phyloP scores from a whole-genome alignment of 1,139 yeast species.

The Geotrichum citri-aurantii region DNA sequence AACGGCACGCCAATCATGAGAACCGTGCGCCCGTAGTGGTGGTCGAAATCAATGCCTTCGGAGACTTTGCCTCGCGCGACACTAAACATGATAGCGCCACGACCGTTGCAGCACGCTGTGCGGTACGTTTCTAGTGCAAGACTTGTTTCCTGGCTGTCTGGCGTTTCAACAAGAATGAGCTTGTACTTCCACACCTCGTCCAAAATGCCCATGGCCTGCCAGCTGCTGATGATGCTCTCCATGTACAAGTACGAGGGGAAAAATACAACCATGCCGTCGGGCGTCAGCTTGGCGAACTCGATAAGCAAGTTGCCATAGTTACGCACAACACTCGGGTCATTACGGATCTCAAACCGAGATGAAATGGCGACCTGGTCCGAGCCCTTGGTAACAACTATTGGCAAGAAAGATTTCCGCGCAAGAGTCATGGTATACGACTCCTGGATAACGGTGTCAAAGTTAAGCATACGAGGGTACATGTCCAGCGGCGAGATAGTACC shows the following conservation, averaged over 20 bases:
- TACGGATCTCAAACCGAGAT: constrained; percentile 92
- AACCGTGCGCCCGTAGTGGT: constrained; percentile 95
- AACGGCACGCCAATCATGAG: constrained; percentile 98
- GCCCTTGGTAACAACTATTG: constrained; percentile 94
- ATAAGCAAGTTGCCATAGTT: constrained; percentile 89
- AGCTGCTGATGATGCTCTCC: constrained; percentile 96
- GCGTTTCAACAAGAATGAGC: constrained; percentile 93
- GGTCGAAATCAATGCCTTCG: constrained; percentile 98
- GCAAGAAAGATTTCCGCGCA: constrained; percentile 86
- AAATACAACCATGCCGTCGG: constrained; percentile 97
- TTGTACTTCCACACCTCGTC: constrained; percentile 99
- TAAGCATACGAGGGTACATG: constrained; percentile 96
- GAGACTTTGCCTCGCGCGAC: constrained; percentile 99
- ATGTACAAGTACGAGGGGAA: constrained; percentile 94
- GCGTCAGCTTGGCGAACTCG: constrained; percentile 91
- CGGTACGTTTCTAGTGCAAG: constrained; percentile 91
- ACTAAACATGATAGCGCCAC: constrained; percentile 92
- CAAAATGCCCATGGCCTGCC: constrained; percentile 97
- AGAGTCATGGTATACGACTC: constrained; percentile 95
- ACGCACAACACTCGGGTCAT: constrained; percentile 95
- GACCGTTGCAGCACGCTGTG: constrained; percentile 93
- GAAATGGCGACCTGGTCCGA: constrained; percentile 96
- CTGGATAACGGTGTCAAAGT: constrained; percentile 89
- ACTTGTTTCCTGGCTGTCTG: constrained; percentile 98
- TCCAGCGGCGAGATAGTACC: constrained; percentile 98